Conservation (phyloP, 2,329 filamentous ascomycete species). For the Neurospora sp. region DNA sequence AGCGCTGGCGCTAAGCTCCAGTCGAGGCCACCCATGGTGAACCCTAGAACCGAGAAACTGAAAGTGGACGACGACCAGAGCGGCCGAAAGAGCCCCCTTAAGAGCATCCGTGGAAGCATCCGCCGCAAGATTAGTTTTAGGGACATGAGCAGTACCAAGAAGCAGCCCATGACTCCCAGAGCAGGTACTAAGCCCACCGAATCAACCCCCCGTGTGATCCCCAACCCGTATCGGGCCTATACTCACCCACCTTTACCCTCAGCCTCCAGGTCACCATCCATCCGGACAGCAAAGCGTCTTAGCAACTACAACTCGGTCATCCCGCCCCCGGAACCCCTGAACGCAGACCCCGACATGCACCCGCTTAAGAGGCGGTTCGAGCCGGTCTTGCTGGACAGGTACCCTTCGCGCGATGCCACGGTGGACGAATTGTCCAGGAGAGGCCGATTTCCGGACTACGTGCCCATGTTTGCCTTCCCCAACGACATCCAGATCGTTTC, state of each 20-base stretch:
- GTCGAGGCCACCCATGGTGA: slow-evolving; percentile 60
- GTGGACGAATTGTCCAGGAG: slow-evolving; percentile 76
- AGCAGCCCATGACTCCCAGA: slow-evolving; percentile 68
- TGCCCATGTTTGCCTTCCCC: slow-evolving; percentile 98
- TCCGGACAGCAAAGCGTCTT: slow-evolving; percentile 74
- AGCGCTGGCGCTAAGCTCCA: slow-evolving; percentile 72
- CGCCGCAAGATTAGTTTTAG: slow-evolving; percentile 84
- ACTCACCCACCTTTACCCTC: slow-evolving; percentile 2
- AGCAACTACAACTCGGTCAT: slow-evolving; percentile 99
- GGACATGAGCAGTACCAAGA: slow-evolving; percentile 91
- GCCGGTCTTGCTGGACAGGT: slow-evolving; percentile 89
- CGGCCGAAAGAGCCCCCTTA: slow-evolving; percentile 46
- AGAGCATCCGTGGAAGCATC: slow-evolving; percentile 69
- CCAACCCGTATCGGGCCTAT: slow-evolving; percentile 13
- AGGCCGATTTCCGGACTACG: slow-evolving; percentile 88
- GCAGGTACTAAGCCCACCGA: slow-evolving; percentile 48
- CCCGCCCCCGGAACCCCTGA: slow-evolving; percentile 81
- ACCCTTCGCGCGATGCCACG: slow-evolving; percentile 72
- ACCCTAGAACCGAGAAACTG: slow-evolving; percentile 74
- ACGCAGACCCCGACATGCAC: slow-evolving; percentile 87
- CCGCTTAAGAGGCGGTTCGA: slow-evolving; percentile 90
- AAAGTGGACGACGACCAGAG: slow-evolving; percentile 58
- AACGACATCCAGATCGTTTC: slow-evolving; percentile 97
- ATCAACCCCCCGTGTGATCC: background rate
- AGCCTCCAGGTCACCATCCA: slow-evolving; percentile 33